Base-by-base conservation (phyloP, 2,329 filamentous ascomycete species). In the Fusarium sp. region DNA sequence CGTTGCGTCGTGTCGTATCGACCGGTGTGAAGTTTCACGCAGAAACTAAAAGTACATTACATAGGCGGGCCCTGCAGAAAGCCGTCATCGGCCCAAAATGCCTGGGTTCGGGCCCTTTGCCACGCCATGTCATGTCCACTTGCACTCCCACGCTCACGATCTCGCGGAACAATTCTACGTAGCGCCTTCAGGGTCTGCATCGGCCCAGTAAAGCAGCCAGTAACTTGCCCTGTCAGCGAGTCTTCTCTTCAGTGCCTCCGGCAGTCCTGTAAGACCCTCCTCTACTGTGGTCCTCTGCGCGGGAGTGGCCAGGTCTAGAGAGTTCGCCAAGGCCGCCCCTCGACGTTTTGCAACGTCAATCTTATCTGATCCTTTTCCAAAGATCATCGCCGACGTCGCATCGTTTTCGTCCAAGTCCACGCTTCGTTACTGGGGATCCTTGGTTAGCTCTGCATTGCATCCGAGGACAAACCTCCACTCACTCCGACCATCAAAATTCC, bases 381-480 rank as follows among this genome's bases (percentile, higher is more conserved):
- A 82, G 83, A 86, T 86, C 83, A 84, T 71, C 82, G 65, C 72
- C 69, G 69, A 74, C 53, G 66, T 71, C 65, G 65, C 68, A 67
- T 68, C 64, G 68, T 63, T 44, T 65, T 61, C 52, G 51, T 51
- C 64, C 29, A 13, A 20, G 45, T 47, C 47, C 41, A 40, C 49
- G 34, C 57, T 59, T 56, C 46, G 40, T 51, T 37, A 52, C 58
- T 69, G 40, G 46, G 61, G 46, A 60, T 46, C 57, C 67, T 55
- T 70, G 67, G 34, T 53, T 58, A 68, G 67, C 42, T 58, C 48
- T 56, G 24, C 32, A 53, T 44, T 30, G 27, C 24, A 37, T 41
- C 44, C 29, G 22, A 53, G 20, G 6, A 64, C 24, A n/a, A 62
- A 65, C 67, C 57, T 65, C 64, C 70, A 68, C 72, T 61, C 59